phyloP scores from a whole-genome alignment of 2,329 filamentous ascomycete genomes.

The Metarhizium album region DNA sequence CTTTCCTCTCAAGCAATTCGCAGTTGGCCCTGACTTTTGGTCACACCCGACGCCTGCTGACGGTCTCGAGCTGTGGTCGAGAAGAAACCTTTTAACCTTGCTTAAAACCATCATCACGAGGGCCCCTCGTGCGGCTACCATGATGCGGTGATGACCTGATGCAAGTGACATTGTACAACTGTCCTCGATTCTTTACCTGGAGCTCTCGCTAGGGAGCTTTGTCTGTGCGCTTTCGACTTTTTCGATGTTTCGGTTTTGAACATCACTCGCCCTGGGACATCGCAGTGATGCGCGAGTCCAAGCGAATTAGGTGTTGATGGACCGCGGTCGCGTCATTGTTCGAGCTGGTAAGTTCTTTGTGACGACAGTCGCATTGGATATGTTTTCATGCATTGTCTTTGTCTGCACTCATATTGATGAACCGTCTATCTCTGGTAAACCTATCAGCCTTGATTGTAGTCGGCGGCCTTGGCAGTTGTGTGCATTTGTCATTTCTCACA shows the following conservation, averaged over 20 bases:
- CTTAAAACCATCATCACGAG: constrained; percentile 61
- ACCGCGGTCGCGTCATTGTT: no score
- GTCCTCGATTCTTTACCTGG: background rate
- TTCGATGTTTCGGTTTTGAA: background rate
- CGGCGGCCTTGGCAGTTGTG: constrained; percentile 15
- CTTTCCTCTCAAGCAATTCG: constrained; percentile 32
- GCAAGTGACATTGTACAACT: constrained; percentile 41
- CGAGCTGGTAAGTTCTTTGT: background rate
- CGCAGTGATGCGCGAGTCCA: no score
- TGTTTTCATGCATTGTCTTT: background rate
- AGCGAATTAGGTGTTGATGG: no score
- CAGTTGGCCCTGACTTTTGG: constrained; percentile 22
- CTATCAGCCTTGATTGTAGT: constrained; percentile 21
- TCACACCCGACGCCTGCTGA: constrained; percentile 30
- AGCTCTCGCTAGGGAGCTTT: background rate
- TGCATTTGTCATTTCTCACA: constrained; percentile 5
- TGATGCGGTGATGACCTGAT: constrained; percentile 60
- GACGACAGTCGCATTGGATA: background rate
- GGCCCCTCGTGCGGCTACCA: constrained; percentile 53
- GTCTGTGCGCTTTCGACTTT: background rate
- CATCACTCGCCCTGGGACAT: background rate
- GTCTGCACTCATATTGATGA: constrained; percentile 18
- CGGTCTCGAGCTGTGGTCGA: constrained; percentile 46
- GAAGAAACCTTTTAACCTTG: constrained; percentile 46
- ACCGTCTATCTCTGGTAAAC: constrained; percentile 32